These are phyloP conservation scores for Ceratobasidium sp. DNA, from an alignment of 1,284 basidiomycete species.

Conservation along the genomic window DNA sequence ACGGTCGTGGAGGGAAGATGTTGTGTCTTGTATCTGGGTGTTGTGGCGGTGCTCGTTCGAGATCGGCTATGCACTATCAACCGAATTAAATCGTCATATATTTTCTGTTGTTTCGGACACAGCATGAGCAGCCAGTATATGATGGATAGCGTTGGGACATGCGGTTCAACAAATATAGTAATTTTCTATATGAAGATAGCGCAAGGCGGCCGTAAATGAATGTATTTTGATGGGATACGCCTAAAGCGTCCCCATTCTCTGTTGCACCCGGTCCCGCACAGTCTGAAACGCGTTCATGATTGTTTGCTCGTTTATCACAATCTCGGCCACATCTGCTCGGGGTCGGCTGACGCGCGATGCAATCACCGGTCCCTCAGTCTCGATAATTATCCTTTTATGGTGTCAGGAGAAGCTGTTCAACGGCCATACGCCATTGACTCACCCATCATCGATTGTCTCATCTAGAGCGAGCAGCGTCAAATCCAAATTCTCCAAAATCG, in stretches of 20 bases:
- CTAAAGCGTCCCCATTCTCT: conserved; percentile 64
- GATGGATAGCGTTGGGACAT: not conserved
- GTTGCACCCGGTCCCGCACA: conserved; percentile 79
- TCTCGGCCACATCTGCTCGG: conserved; percentile 91
- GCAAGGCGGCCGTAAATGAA: not conserved
- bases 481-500: conserved; percentile 94
- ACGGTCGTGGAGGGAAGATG: conserved; percentile 33
- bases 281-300: conserved; percentile 91
- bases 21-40: conserved; percentile 5
- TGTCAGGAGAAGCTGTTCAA: not conserved
- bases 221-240: not conserved
- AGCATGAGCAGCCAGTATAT: not conserved
- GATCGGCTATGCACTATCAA: not conserved
- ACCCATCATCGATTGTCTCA: conserved; percentile 99
- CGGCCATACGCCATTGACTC: conserved; percentile 48
- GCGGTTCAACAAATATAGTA: not conserved
- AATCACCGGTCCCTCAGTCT: conserved; percentile 95
- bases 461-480: conserved; percentile 91
- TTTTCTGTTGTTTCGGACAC: not conserved
- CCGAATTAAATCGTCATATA: not conserved
- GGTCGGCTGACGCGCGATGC: conserved; percentile 94
- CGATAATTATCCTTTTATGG: conserved; percentile 85
- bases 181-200: too few relatives aligned
- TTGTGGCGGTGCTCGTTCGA: conserved; percentile 27
- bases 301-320: conserved; percentile 99